phyloP scores from a whole-genome alignment of 2,329 filamentous ascomycete species.

The Phyllosticta paracitricarpa region DNA sequence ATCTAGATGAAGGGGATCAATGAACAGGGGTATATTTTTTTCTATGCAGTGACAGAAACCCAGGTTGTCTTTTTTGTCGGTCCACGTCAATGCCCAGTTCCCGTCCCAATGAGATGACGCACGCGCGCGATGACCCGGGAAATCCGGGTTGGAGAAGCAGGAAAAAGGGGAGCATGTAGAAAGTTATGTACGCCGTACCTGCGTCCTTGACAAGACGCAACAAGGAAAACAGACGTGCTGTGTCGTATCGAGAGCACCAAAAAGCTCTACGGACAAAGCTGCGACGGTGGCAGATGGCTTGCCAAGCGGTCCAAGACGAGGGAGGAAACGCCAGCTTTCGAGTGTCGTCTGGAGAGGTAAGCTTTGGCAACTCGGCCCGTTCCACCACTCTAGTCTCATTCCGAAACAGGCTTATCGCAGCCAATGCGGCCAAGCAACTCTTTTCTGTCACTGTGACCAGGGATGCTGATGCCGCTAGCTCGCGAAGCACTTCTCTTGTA shows the following conservation, averaged over 20 bases:
- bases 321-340: not conserved
- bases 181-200: not conserved
- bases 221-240: not conserved
- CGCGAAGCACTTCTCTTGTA: constrained; percentile 41
- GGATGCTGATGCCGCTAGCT: constrained; percentile 48
- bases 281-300: not conserved
- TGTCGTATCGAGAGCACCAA: not conserved
- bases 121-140: not conserved
- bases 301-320: not conserved
- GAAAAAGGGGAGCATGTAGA: not conserved
- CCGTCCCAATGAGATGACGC: not conserved
- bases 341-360: not conserved
- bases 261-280: not conserved
- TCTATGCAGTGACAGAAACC: not conserved
- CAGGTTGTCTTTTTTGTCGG: not conserved
- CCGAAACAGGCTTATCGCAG: constrained; percentile 55
- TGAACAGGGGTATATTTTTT: not conserved
- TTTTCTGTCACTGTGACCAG: constrained; percentile 65
- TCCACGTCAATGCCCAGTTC: not conserved
- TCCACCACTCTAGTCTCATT: not conserved
- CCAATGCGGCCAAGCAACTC: constrained; percentile 73
- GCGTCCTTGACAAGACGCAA: not conserved
- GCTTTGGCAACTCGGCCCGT: not conserved
- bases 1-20: not conserved
- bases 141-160: not conserved